phyloP scores from a whole-genome alignment of 2,329 filamentous ascomycete genomes.

The Sordariomycetes sp. region DNA sequence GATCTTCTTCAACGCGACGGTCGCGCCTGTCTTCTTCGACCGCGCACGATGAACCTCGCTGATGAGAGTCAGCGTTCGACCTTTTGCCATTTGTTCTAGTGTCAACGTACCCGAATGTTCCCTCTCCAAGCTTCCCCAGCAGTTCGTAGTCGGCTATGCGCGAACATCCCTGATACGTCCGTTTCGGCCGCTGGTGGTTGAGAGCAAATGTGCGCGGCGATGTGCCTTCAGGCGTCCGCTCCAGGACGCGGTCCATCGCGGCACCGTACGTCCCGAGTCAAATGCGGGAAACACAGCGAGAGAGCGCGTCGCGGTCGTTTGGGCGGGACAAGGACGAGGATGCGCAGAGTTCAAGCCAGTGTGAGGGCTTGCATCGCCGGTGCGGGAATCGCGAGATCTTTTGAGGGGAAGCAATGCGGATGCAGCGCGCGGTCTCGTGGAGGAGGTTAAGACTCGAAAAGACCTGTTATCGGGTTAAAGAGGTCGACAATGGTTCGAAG shows the following conservation, averaged over 20 bases:
- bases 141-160: conserved; percentile 73
- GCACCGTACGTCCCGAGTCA: too few relatives aligned
- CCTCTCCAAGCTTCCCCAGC: conserved; percentile 79
- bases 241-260: conserved; percentile 19
- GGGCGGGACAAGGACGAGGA: too few relatives aligned
- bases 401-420: too few relatives aligned
- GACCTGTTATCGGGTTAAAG: too few relatives aligned
- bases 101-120: conserved; percentile 72
- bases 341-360: neutral
- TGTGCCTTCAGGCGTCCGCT: conserved; percentile 25
- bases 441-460: too few relatives aligned
- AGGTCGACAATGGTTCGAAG: neutral
- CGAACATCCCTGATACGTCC: conserved; percentile 76
- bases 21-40: conserved; percentile 61
- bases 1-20: conserved; percentile 95
- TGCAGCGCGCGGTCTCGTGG: too few relatives aligned
- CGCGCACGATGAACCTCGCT: conserved; percentile 87
- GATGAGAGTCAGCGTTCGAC: neutral
- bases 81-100: neutral
- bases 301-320: neutral
- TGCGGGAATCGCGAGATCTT: too few relatives aligned
- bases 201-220: conserved; percentile 49
- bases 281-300: too few relatives aligned
- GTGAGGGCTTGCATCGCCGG: neutral
- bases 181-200: conserved; percentile 43